Evolutionary conservation across 2,329 filamentous ascomycete species (phyloP), one percentile per base, ranked within the genome.

Genomic region (Rhytidhysteron rufulum): DNA sequence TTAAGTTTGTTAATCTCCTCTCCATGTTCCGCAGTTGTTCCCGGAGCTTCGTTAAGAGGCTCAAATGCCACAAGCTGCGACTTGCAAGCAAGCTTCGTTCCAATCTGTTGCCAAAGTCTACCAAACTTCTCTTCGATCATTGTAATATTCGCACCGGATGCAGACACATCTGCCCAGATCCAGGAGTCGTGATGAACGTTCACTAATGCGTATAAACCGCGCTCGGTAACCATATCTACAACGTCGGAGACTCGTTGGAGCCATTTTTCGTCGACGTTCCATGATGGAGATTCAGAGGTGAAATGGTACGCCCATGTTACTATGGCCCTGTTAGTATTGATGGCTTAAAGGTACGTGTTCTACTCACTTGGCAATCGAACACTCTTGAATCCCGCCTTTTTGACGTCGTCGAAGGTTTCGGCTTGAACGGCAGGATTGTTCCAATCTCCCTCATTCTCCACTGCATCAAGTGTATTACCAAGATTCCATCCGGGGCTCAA

Each of bases 121-220:
- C 73, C 71, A 44, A 82, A 77, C 45, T 74, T 73, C 47, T 79
- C 75, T 48, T 80, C 73, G 9, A 82, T 78, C 48, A 65, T 58
- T 0, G 71, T 71, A 3, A 72, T 43, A 45, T 80, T 75, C 1
- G 74, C 72, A 3, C 58, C 63, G 0, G 63, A 27, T 1, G 60
- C 54, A 1, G 71, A 71, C 4, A 78, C 60, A 51, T 80, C 77
- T 4, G 74, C 74, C 78, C 78, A 82, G 18, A 68, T 64, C 75
- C 72, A 79, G 8, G 72, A 75, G 48, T 83, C 78, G 42, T 82
- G 78, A 45, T 82, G 79, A 5, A 78, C 73, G 44, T 82, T 79
- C 10, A 80, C 70, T 19, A 82, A 65, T 1, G 72, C 71, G 42
- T 73, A 77, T 4, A 82, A 57, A 2, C 67, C 74, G 1, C 71